These are phyloP conservation scores for Antarctomyces pellizariae DNA, from an alignment of 495 filamentous ascomycete species.

Conservation along the genomic window DNA sequence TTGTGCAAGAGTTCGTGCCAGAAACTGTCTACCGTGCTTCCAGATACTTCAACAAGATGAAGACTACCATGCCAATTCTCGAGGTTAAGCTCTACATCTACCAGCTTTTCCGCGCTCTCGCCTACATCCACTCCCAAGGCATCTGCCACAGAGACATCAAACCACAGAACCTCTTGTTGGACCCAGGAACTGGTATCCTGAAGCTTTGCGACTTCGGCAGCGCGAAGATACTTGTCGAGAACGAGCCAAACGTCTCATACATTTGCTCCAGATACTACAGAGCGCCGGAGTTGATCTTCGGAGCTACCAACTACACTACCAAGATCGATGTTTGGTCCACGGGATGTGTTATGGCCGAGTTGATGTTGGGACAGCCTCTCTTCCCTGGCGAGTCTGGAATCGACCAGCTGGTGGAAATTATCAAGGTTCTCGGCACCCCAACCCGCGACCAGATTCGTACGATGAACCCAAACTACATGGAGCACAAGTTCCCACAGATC, in stretches of 20 bases:
- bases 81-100: conserved; percentile 99
- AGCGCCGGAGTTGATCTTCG: conserved; percentile 94
- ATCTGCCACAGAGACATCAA: conserved; percentile 99
- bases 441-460: conserved; percentile 98
- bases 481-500: conserved; percentile 99
- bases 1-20: conserved; percentile 94
- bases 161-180: conserved; percentile 87
- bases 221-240: conserved; percentile 95
- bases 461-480: conserved; percentile 99
- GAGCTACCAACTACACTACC: conserved; percentile 97
- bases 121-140: conserved; percentile 97
- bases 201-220: conserved; percentile 99
- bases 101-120: conserved; percentile 92
- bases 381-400: conserved; percentile 99
- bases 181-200: conserved; percentile 70
- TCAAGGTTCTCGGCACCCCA: conserved; percentile 94
- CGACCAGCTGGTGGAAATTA: conserved; percentile 96
- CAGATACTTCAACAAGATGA: conserved; percentile 98
- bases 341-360: conserved; percentile 95
- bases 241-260: conserved; percentile 98
- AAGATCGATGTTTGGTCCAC: conserved; percentile 99
- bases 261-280: conserved; percentile 99
- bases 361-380: conserved; percentile 95
- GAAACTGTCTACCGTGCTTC: conserved; percentile 98
- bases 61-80: conserved; percentile 97